Evolutionary conservation across 176 grass and related monocot species (phyloP).

Genomic region (Cymbopogon citratus): DNA sequence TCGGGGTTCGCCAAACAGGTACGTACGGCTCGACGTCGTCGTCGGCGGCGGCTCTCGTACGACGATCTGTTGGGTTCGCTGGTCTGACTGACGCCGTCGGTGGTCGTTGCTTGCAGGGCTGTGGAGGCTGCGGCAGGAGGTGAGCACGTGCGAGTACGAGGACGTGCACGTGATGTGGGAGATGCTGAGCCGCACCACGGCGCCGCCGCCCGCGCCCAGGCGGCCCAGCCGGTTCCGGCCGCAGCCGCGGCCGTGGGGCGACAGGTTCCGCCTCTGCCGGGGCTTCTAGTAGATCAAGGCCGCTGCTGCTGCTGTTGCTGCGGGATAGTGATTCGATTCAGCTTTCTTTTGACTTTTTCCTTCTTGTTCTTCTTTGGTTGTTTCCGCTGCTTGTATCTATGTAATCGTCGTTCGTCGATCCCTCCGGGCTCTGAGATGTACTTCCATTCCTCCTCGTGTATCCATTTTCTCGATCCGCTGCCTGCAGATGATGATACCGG

Average conservation of each 20-base stretch:
- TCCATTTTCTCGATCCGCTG: neutral
- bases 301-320: neutral
- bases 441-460: slow-evolving; percentile 50
- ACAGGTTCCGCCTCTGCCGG: slow-evolving; percentile 39
- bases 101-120: slow-evolving; percentile 44
- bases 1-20: slow-evolving; percentile 90
- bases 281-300: slow-evolving; percentile 47
- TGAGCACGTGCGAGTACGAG: slow-evolving; percentile 99
- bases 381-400: neutral
- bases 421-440: slow-evolving; percentile 29
- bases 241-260: slow-evolving; percentile 41
- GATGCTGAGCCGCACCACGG: slow-evolving; percentile 66
- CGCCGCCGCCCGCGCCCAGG: slow-evolving; percentile 17
- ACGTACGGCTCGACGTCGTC: neutral
- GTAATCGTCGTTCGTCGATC: neutral
- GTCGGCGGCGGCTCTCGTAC: neutral
- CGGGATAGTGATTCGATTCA: neutral
- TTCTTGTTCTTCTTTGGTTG: neutral
- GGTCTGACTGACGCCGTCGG: neutral
- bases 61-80: neutral
- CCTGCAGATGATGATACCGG: slow-evolving; percentile 17
- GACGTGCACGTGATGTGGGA: slow-evolving; percentile 99
- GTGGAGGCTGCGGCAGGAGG: slow-evolving; percentile 83
- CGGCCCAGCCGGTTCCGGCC: slow-evolving; percentile 25
- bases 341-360: neutral